Evolutionary conservation across 345 rosid species (phyloP), one percentile per base, ranked within the genome.

Genomic region (Eucalyptus leucophloia): DNA sequence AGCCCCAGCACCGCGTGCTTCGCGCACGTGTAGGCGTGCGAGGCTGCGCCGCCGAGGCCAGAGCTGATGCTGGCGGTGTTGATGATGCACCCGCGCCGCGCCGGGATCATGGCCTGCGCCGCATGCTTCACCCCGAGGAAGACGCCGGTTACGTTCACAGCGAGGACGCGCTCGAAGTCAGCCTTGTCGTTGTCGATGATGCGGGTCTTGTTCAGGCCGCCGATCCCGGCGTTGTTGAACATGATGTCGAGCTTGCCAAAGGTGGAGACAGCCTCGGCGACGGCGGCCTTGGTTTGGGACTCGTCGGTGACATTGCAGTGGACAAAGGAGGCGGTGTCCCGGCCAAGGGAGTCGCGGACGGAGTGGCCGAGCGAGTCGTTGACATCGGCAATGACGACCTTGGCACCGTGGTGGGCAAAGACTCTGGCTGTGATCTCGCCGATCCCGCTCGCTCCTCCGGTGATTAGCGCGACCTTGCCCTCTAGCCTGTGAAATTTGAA

Each of bases 1-100:
- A 95, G 92, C 37, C 95, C 95, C 16, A 93, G 26, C 87, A 94
- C 92, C 4, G 92, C 96, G 90, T 93, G 95, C 89, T 94, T 94
- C 4, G 95, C 89, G 90, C 92, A 91, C 44, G 90, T 77, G 80
- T 95, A 95, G 3, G 95, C 94, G 26, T 95, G 93, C 0, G 96
- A 56, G 28, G 90, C 91, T 0, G 86, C 69, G 3, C 82, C 92
- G 13, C 90, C 95, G 0, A 92, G 3, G 2, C 10, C 7, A 0
- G 93, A 93, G 89, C 91, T 87, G 21, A 93, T 32, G 81, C 95
- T 94, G 5, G 92, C 88, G 2, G 93, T 89, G 8, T 92, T 91
- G 42, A 94, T 90, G 30, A 92, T 92, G 91, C 91, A 60, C 32
- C 94, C 95, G 23, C 86, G 86, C 18, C 93, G 92, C 5, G 91